Percentiles rank a stretch among this genome's conserved stretches.
These are phyloP conservation scores for Aureobasidium sp. DNA, from an alignment of 2,329 filamentous ascomycete genomes.

Conservation along the genomic window DNA sequence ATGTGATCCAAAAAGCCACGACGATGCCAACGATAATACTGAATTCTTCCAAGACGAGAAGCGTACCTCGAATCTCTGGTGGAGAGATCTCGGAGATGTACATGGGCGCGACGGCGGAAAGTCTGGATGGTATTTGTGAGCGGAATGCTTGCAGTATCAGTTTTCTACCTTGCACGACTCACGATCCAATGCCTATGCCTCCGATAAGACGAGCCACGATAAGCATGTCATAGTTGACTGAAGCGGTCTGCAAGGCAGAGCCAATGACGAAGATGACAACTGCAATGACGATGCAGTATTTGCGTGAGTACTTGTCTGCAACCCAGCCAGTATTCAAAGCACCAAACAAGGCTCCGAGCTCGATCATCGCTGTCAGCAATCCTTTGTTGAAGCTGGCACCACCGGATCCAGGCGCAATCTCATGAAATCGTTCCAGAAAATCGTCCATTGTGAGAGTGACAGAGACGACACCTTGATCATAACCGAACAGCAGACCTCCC, in stretches of 20 bases:
- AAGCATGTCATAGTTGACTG: constrained; percentile 46
- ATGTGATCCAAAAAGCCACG: constrained; percentile 50
- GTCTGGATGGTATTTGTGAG: not conserved
- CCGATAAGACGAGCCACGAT: constrained; percentile 45
- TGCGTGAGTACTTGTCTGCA: constrained; percentile 47
- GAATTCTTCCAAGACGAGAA: constrained; percentile 42
- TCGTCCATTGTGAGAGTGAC: constrained; percentile 48
- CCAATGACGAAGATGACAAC: constrained; percentile 47
- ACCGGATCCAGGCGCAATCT: constrained; percentile 28
- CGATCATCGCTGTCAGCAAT: constrained; percentile 49
- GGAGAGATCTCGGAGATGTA: constrained; percentile 35
- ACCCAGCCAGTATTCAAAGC: constrained; percentile 44
- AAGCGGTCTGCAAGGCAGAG: constrained; percentile 45
- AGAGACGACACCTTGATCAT: constrained; percentile 24
- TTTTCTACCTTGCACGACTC: not conserved
- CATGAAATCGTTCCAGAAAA: constrained; percentile 41
- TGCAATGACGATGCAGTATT: constrained; percentile 47
- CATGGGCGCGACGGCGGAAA: constrained; percentile 44
- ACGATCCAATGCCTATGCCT: constrained; percentile 47
- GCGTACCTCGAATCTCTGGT: constrained; percentile 34
- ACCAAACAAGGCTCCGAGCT: constrained; percentile 43
- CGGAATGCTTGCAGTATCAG: not conserved
- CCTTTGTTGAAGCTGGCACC: constrained; percentile 41
- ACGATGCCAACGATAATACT: constrained; percentile 44
- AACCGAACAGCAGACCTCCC: not conserved